These are phyloP conservation scores for Fomitopsis pinicola DNA, from an alignment of 1,284 basidiomycete genomes.

Conservation along the genomic window DNA sequence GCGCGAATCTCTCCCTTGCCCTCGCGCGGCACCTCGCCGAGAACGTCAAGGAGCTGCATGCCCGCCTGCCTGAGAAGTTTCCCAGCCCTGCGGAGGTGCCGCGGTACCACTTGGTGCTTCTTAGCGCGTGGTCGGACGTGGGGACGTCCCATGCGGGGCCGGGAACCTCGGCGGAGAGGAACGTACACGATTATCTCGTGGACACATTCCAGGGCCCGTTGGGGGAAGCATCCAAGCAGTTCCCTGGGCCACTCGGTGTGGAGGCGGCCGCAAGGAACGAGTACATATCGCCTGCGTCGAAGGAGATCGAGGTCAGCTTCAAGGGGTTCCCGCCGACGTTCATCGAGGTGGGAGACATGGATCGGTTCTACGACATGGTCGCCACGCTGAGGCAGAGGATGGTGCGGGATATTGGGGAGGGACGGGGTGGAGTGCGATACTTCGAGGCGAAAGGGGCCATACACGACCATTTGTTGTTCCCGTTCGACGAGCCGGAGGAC, in stretches of 20 bases:
- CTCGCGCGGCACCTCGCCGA: slow-evolving; percentile 41
- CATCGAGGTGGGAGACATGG: slow-evolving; percentile 29
- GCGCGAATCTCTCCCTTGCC: slow-evolving; percentile 66
- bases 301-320: slow-evolving; percentile 20
- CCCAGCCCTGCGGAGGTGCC: slow-evolving; percentile 21
- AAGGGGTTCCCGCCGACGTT: slow-evolving; percentile 30
- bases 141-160: slow-evolving; percentile 16
- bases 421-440: slow-evolving; percentile 21
- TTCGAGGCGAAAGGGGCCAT: slow-evolving; percentile 29
- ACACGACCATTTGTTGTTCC: slow-evolving; percentile 49
- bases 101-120: slow-evolving; percentile 24
- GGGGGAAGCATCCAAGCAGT: slow-evolving; percentile 11
- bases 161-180: slow-evolving; percentile 25
- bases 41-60: slow-evolving; percentile 22
- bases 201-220: slow-evolving; percentile 6
- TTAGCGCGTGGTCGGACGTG: slow-evolving; percentile 39
- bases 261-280: slow-evolving; percentile 34
- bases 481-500: slow-evolving; percentile 48
- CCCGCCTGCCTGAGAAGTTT: slow-evolving; percentile 32
- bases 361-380: slow-evolving; percentile 27
- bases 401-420: slow-evolving; percentile 19
- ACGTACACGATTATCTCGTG: slow-evolving; percentile 11
- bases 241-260: slow-evolving; percentile 16
- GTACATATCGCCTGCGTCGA: slow-evolving; percentile 53
- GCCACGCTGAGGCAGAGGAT: slow-evolving; percentile 22